phyloP scores from a whole-genome alignment of 495 filamentous ascomycete genomes.

The Bathelium albidoporum region DNA sequence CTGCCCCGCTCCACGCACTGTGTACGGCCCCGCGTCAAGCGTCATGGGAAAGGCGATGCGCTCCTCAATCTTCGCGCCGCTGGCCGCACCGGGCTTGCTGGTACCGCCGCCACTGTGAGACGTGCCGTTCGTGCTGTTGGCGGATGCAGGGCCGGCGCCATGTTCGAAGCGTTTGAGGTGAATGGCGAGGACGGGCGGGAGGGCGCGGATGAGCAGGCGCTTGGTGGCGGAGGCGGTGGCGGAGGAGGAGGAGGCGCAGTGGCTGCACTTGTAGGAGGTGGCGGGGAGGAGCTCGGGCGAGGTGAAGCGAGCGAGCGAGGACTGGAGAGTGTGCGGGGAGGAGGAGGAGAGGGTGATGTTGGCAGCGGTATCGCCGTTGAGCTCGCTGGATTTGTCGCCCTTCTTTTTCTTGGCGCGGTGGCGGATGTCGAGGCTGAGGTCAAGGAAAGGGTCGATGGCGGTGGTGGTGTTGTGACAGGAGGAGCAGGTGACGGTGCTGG shows the following conservation, averaged over 20 bases:
- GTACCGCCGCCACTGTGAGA: background rate
- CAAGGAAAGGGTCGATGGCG: constrained; percentile 73
- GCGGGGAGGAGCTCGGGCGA: constrained; percentile 51
- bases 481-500: constrained; percentile 77
- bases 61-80: constrained; percentile 61
- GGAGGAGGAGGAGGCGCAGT: constrained; percentile 56
- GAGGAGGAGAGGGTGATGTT: constrained; percentile 9
- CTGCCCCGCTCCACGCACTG: constrained; percentile 42
- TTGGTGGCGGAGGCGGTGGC: constrained; percentile 69
- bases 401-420: constrained; percentile 45
- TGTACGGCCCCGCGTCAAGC: constrained; percentile 81
- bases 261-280: constrained; percentile 70
- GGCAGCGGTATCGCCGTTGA: constrained; percentile 16
- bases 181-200: constrained; percentile 81
- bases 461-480: constrained; percentile 68
- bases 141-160: background rate
- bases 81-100: constrained; percentile 5
- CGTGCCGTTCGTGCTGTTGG: background rate
- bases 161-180: constrained; percentile 53
- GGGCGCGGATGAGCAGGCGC: constrained; percentile 63
- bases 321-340: constrained; percentile 39
- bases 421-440: constrained; percentile 73
- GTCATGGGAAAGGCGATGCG: constrained; percentile 74
- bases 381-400: constrained; percentile 29
- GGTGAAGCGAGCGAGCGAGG: constrained; percentile 76